These are phyloP conservation scores for Coemansia sp. DNA, from an alignment of 192 early-diverging fungal genomes.

Conservation along the genomic window DNA sequence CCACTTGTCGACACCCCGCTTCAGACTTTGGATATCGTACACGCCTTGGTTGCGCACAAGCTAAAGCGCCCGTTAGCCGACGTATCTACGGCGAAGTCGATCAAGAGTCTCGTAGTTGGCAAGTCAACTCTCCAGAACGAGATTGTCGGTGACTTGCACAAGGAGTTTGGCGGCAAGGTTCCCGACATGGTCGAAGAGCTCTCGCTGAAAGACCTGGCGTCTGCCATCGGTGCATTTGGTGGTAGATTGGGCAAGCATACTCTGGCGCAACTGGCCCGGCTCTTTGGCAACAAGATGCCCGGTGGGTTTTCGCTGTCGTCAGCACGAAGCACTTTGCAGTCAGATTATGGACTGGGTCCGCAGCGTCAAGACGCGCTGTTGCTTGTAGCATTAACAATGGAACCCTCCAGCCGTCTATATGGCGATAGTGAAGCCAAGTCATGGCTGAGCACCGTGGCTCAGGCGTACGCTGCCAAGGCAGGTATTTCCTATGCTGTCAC, in stretches of 20 bases:
- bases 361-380: slow-evolving; percentile 74
- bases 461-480: slow-evolving; percentile 72
- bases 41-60: slow-evolving; percentile 85
- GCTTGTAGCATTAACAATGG: slow-evolving; percentile 74
- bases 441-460: slow-evolving; percentile 74
- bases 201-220: slow-evolving; percentile 78
- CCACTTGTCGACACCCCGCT: slow-evolving; percentile 73
- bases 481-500: slow-evolving; percentile 76
- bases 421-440: slow-evolving; percentile 77
- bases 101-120: slow-evolving; percentile 84
- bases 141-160: slow-evolving; percentile 91
- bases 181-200: slow-evolving; percentile 93
- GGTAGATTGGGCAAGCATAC: slow-evolving; percentile 82
- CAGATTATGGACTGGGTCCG: slow-evolving; percentile 78
- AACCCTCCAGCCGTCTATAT: slow-evolving; percentile 78
- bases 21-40: slow-evolving; percentile 73
- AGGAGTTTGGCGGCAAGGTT: slow-evolving; percentile 83
- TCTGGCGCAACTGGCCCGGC: slow-evolving; percentile 68
- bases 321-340: slow-evolving; percentile 69
- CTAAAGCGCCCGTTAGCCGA: slow-evolving; percentile 79
- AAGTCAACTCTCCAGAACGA: slow-evolving; percentile 97
- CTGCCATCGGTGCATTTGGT: slow-evolving; percentile 59
- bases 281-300: slow-evolving; percentile 90
- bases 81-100: slow-evolving; percentile 70
- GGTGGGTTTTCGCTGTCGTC: slow-evolving; percentile 82